Base-by-base conservation (phyloP, 345 rosid genomes). In the Euphorbia pulcherrima region DNA sequence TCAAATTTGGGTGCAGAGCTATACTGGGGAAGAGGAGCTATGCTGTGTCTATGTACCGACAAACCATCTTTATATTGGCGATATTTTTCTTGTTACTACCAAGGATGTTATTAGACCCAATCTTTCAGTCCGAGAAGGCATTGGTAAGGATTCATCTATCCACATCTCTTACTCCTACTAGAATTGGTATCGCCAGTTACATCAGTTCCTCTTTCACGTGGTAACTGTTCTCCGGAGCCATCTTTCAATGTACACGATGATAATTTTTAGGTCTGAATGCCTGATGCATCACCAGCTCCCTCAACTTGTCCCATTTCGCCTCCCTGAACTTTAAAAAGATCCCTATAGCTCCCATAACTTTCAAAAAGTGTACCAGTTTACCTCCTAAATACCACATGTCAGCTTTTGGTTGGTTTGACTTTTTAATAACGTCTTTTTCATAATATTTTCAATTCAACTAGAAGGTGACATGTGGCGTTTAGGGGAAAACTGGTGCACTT, bases 1-100 rank as follows among this genome's bases (percentile, higher is more conserved):
- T 7, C 18, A 65, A 35, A 18, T 60, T 40, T 55, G 52, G 57
- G 57, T 78, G 86, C 96, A 95, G 97, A 87, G 76, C 69, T 87
- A 88, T 69, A 65, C 88, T 71, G 94, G 89, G 72, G 97, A 95
- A 64, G 99, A 95, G 79, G 97, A 92, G 71, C 86, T 95, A 47
- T 90, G 93, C 65, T 92, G 97, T 77, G 93, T 95, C 37, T 95
- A 95, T 84, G 97, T 95, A 48, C 99, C 99, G 1, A 92, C 99
- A 5, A 95, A 95, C 79, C 99, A 95, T 83, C 90, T 95, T 30
- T 95, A 95, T 81, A 90, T 95, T 54, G 99, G 97, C 18, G 99
- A 95, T 77, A 81, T 95, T 60, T 90, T 95, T 85, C 86, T 95
- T 33, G 80, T 92, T 37, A 86, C 78, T 76, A 72, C 89, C 47